phyloP scores from a whole-genome alignment of 2,329 filamentous ascomycete species.

The Myriosclerotinia curreyana region DNA sequence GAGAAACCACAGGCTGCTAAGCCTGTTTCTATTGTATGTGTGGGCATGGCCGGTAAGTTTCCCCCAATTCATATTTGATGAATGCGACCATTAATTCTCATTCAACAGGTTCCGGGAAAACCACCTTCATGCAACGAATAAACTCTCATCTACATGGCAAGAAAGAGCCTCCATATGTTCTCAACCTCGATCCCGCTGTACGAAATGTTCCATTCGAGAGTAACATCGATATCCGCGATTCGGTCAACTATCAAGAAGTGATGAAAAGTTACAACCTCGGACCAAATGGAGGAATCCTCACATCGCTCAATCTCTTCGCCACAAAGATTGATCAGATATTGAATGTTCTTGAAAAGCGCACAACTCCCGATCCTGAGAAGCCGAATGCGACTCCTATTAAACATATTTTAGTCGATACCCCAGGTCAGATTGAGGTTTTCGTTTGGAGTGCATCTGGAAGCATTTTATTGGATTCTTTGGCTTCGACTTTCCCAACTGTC shows the following conservation, averaged over 20 bases:
- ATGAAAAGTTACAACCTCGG: conserved; percentile 99
- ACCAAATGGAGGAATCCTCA: conserved; percentile 94
- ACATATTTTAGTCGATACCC: conserved; percentile 90
- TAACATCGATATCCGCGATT: conserved; percentile 98
- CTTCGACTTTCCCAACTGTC: conserved; percentile 92
- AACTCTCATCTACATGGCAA: conserved; percentile 86
- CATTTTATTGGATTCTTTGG: conserved; percentile 88
- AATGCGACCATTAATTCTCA: conserved; percentile 15
- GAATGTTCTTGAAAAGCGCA: conserved; percentile 82
- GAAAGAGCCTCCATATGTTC: conserved; percentile 81
- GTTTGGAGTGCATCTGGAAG: conserved; percentile 96
- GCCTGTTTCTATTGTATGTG: conserved; percentile 82
- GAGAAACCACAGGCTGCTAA: conserved; percentile 38
- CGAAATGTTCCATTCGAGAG: conserved; percentile 89
- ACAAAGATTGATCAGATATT: conserved; percentile 98
- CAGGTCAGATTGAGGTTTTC: conserved; percentile 97
- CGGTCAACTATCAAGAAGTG: conserved; percentile 98
- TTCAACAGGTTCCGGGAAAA: conserved; percentile 80
- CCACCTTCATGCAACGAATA: conserved; percentile 99
- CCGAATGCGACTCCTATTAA: conserved; percentile 64
- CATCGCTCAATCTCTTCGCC: conserved; percentile 91
- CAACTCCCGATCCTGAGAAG: conserved; percentile 59
- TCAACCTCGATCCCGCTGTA: conserved; percentile 96
- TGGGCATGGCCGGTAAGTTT: conserved; percentile 83
- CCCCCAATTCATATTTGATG: background rate